phyloP scores from a whole-genome alignment of 192 early-diverging fungal species.

The Linnemannia elongata region DNA sequence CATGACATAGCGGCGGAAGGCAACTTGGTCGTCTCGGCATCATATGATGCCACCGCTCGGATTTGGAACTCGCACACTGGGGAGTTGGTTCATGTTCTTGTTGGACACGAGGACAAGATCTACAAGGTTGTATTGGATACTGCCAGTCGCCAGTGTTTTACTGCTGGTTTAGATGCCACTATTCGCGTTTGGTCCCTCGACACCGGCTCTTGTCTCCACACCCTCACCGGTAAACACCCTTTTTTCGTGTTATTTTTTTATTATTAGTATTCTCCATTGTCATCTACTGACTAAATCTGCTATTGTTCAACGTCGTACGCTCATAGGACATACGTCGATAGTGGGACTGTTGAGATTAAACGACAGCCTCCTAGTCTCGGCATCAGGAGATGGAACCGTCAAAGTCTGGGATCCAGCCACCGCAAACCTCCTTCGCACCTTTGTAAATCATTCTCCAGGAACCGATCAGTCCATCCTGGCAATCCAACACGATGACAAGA shows the following conservation, averaged over 20 bases:
- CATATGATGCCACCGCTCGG: conserved; percentile 89
- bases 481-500: conserved; percentile 89
- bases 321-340: background rate
- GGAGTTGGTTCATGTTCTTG: conserved; percentile 71
- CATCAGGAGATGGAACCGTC: background rate
- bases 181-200: conserved; percentile 89
- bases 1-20: conserved; percentile 87
- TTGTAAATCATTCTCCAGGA: conserved; percentile 59
- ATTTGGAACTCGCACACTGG: conserved; percentile 88
- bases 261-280: background rate
- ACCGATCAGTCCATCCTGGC: conserved; percentile 88
- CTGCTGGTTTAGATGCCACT: conserved; percentile 89
- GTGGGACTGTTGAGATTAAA: background rate
- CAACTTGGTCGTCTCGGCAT: conserved; percentile 85
- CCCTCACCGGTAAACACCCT: background rate
- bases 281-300: background rate
- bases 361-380: background rate
- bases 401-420: background rate
- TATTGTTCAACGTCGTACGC: background rate
- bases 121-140: conserved; percentile 90
- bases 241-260: too few species aligned
- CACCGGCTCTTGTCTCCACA: conserved; percentile 21
- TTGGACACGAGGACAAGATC: conserved; percentile 90
- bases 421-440: conserved; percentile 61
- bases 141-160: conserved; percentile 70